These are phyloP conservation scores for Neocucurbitaria cava DNA, from an alignment of 2,329 filamentous ascomycete species.

Conservation along the genomic window DNA sequence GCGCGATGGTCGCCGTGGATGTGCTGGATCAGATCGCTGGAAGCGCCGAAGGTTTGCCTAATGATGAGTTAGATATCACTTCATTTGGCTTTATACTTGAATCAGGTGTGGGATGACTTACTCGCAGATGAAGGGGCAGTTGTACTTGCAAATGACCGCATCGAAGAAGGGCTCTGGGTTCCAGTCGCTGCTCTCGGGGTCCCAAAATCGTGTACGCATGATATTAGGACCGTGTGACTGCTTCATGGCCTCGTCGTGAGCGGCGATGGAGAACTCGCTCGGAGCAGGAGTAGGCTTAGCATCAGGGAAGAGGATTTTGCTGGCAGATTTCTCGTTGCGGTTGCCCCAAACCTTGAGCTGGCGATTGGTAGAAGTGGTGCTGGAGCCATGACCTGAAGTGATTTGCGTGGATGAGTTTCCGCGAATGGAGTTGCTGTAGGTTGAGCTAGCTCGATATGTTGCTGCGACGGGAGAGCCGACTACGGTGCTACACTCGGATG, in stretches of 20 bases:
- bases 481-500: conserved; percentile 14
- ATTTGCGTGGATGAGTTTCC: background rate
- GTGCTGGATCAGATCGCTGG: conserved; percentile 44
- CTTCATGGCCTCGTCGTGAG: conserved; percentile 36
- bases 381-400: background rate
- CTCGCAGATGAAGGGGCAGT: conserved; percentile 64
- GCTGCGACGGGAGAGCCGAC: conserved; percentile 5
- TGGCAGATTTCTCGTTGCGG: conserved; percentile 26
- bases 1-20: conserved; percentile 47
- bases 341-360: conserved; percentile 31
- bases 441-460: background rate
- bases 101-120: conserved; percentile 38
- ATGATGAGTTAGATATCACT: conserved; percentile 2
- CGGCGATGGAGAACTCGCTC: conserved; percentile 38
- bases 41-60: conserved; percentile 35
- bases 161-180: conserved; percentile 58
- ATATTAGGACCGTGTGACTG: conserved; percentile 46
- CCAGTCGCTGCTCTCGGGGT: conserved; percentile 60
- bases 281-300: conserved; percentile 38
- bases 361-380: conserved; percentile 6
- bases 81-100: background rate
- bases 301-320: conserved; percentile 45
- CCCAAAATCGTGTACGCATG: conserved; percentile 52
- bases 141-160: conserved; percentile 54
- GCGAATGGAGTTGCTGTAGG: background rate